Percentiles rank a stretch among this genome's conserved stretches.
Evolutionary conservation across 345 rosid species (phyloP).

Genomic region (Clarkia xantiana): DNA sequence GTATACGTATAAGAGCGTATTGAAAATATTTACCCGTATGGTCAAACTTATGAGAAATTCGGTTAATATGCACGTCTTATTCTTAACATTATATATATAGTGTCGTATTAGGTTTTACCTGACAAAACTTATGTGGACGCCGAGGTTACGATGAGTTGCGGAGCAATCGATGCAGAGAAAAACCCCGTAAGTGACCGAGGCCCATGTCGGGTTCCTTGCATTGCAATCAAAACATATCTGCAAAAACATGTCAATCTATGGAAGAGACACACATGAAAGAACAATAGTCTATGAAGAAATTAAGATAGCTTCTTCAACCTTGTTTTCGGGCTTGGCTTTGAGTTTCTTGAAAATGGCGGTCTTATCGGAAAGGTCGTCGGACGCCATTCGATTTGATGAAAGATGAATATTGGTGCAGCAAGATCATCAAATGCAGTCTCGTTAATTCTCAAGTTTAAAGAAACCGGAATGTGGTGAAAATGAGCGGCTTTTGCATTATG

Average conservation of each 20-base stretch:
- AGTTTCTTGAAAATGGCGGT: slow-evolving; percentile 61
- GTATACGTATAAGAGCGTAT: too few species aligned
- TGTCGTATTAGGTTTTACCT: slow-evolving; percentile 31
- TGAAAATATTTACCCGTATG: too few species aligned
- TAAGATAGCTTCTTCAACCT: slow-evolving; percentile 26
- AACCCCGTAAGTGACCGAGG: slow-evolving; percentile 94
- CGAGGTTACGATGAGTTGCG: slow-evolving; percentile 87
- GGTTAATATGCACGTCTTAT: too few species aligned
- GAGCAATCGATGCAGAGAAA: slow-evolving; percentile 99
- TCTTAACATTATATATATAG: too few species aligned
- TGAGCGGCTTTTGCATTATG: too few species aligned
- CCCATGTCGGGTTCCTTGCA: slow-evolving; percentile 97
- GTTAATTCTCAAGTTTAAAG: too few species aligned
- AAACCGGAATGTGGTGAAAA: too few species aligned
- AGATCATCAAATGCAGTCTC: too few species aligned
- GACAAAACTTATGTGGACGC: slow-evolving; percentile 94
- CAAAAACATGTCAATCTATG: slow-evolving; percentile 3
- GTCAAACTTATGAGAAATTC: too few species aligned
- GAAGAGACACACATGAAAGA: slow-evolving; percentile 6
- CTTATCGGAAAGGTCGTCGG: slow-evolving; percentile 49
- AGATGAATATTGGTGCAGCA: too few species aligned
- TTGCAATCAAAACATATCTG: slow-evolving; percentile 97
- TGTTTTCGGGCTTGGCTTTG: slow-evolving; percentile 82
- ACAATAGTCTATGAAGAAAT: not conserved
- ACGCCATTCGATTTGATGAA: too few species aligned